Base-by-base conservation (phyloP, 2,329 filamentous ascomycete genomes). In the Magnaporthiopsis incrustans region DNA sequence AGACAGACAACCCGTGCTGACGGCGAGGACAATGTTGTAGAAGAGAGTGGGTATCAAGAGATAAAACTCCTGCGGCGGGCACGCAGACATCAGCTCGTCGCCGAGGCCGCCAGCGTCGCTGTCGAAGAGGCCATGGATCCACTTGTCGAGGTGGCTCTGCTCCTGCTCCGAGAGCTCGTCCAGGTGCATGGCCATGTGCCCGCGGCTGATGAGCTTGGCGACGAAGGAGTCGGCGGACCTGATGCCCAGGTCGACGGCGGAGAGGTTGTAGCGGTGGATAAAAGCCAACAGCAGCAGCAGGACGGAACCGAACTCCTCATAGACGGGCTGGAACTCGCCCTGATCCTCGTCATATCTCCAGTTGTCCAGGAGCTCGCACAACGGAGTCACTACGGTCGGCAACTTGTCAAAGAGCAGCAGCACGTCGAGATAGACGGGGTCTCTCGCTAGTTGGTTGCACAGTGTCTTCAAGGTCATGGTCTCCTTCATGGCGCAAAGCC, bases 301-400 rank as follows among this genome's bases (percentile, higher is more conserved):
- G 22, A 93, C 87, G 0, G 89, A 86, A 0, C 90, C 90, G 68
- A 94, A 95, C 69, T 96, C 91, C 70, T 95, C 91, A 69, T 95
- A 95, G 0, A 92, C 86, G 0, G 90, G 90, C 72, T 94, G 91
- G 69, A 92, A 92, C 71, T 95, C 91, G 63, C 86, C 87, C 75
- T 93, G 90, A 68, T 94, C 90, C 66, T 92, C 90, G 56, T 94
- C 91, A 69, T 93, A 91, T 14, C 83, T 81, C 91, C 91, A 95
- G 66, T 85, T 85, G 69, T 95, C 90, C 15, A 96, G 79, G 14
- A 94, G 78, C 27, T 87, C 85, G 72, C 89, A 93, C 1, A 95
- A 75, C 1, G 91, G 91, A 61, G 86, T 85, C 3, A 95, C 76
- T 14, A 95, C 83, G n/a, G 83, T 83, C 0, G 83, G 79, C 0